phyloP scores from a whole-genome alignment of 306 rosid species.

The Arachis hypogaea region DNA sequence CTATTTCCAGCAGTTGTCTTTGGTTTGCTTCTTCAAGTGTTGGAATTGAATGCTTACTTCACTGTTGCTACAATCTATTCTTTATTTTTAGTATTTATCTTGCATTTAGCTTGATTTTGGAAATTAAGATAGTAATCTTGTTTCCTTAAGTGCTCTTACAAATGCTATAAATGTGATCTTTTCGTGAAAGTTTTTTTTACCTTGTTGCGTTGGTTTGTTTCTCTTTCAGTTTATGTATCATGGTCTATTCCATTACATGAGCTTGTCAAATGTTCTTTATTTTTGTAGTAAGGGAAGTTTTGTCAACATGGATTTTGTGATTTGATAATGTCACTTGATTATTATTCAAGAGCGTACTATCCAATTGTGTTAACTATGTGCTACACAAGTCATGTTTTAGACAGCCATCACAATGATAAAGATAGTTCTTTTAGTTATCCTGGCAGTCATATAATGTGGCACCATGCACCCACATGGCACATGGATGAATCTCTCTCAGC shows the following conservation, averaged over 20 bases:
- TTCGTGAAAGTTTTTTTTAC: not conserved
- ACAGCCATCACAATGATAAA: slow-evolving; percentile 1
- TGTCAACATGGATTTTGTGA: slow-evolving; percentile 13
- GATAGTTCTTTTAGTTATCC: not conserved
- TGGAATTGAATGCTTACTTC: slow-evolving; percentile 2
- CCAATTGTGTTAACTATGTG: not conserved
- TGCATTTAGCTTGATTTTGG: not conserved
- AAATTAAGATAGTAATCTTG: not conserved
- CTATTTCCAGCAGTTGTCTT: not conserved
- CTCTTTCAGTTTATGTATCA: not conserved
- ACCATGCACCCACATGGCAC: slow-evolving; percentile 3
- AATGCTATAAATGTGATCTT: not conserved
- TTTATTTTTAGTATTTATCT: slow-evolving; percentile 25
- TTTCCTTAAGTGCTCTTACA: slow-evolving; percentile 6
- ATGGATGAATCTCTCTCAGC: not conserved
- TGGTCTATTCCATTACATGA: not conserved
- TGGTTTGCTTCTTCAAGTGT: not conserved
- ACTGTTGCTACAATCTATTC: not conserved
- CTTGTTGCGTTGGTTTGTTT: not conserved
- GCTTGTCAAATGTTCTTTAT: slow-evolving; percentile 3
- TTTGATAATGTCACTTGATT: not conserved
- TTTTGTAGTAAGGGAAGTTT: slow-evolving; percentile 19
- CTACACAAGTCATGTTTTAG: slow-evolving; percentile 21
- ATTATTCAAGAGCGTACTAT: slow-evolving; percentile 7
- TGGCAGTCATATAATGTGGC: slow-evolving; percentile 12